Evolutionary conservation across 1,284 basidiomycete species (phyloP).

Genomic region (Acaromyces ingoldii): DNA sequence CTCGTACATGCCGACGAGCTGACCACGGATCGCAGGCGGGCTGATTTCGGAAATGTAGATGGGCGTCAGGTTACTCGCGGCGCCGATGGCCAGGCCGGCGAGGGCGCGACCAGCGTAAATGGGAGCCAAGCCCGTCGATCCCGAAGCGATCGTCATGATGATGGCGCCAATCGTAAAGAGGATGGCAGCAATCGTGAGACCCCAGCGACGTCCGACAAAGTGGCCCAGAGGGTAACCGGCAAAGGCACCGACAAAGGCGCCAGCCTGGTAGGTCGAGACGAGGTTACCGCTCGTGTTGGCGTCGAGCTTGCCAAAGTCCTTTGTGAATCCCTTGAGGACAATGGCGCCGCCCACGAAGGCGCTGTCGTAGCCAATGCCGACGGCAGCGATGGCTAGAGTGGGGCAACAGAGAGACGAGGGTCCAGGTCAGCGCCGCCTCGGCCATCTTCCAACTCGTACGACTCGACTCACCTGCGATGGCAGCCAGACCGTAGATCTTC

Average conservation of each 20-base stretch:
- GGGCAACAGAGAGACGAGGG: too few relatives aligned
- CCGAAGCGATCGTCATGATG: constrained; percentile 30
- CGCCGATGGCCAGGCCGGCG: constrained; percentile 53
- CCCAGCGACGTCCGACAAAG: constrained; percentile 22
- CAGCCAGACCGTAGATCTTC: constrained; percentile 55
- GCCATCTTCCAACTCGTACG: too few relatives aligned
- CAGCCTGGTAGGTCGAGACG: constrained; percentile 57
- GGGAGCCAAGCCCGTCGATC: constrained; percentile 21
- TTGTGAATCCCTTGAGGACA: constrained; percentile 55
- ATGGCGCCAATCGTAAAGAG: constrained; percentile 44
- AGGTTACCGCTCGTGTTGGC: constrained; percentile 55
- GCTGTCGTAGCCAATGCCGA: constrained; percentile 54
- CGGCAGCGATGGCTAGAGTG: constrained; percentile 2
- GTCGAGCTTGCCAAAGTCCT: constrained; percentile 53
- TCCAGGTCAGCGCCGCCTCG: too few relatives aligned
- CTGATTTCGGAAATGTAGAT: constrained; percentile 51
- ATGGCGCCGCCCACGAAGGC: constrained; percentile 57
- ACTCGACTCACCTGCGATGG: constrained; percentile 54
- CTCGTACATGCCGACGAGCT: constrained; percentile 58
- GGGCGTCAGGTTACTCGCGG: constrained; percentile 48
- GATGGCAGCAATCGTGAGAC: constrained; percentile 26
- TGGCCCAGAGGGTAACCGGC: constrained; percentile 21
- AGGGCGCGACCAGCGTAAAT: constrained; percentile 52
- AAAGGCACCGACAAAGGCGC: constrained; percentile 43
- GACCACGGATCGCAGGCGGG: constrained; percentile 56